Evolutionary conservation across 257 asterid genomes (phyloP).

Genomic region (Vinca minor): DNA sequence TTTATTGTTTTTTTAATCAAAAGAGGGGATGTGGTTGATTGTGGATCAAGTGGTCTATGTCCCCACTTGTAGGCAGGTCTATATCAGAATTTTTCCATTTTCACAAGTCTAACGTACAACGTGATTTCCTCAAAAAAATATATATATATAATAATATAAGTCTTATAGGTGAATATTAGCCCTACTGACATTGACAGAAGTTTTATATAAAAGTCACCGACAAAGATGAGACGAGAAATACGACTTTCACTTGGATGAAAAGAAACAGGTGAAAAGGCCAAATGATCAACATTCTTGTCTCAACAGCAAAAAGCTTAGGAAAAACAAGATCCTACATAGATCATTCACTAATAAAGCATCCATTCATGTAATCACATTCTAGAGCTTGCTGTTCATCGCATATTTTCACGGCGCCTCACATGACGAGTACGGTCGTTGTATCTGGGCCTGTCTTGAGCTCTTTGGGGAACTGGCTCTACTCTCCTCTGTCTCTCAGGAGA

Average conservation of each 20-base stretch:
- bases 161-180: too few relatives aligned
- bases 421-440: constrained; percentile 84
- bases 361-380: constrained; percentile 10
- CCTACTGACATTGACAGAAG: too few relatives aligned
- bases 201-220: not conserved
- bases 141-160: too few relatives aligned
- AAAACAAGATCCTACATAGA: not conserved
- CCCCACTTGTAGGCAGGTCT: too few relatives aligned
- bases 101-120: too few relatives aligned
- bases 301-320: not conserved
- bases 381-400: constrained; percentile 36
- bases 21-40: too few relatives aligned
- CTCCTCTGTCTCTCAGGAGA: constrained; percentile 96
- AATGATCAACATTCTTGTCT: not conserved
- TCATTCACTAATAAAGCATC: constrained; percentile 3
- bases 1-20: too few relatives aligned
- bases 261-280: not conserved
- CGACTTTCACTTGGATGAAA: not conserved
- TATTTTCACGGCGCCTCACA: constrained; percentile 69
- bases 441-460: constrained; percentile 87
- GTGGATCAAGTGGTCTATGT: too few relatives aligned
- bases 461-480: constrained; percentile 88
- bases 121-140: too few relatives aligned
- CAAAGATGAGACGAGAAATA: not conserved
- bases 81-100: too few relatives aligned